Base-by-base conservation (phyloP, 2,329 filamentous ascomycete genomes). In the Aspergillus quadrilineatus region DNA sequence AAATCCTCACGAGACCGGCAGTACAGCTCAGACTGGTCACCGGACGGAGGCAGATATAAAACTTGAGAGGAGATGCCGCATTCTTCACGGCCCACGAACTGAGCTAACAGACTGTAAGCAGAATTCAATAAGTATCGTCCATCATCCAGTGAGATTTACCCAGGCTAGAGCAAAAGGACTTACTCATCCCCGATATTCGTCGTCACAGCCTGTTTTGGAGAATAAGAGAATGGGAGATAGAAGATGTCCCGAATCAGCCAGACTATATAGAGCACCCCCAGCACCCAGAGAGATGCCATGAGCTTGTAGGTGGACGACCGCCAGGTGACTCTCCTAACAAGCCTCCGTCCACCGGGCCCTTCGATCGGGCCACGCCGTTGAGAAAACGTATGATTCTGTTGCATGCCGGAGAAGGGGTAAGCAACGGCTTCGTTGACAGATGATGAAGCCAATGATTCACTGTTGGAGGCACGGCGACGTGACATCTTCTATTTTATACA, bases 281-380 rank as follows among this genome's bases (percentile, higher is more conserved):
- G 53, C 22, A 75, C 71, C 71, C 73, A 75, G 17, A 75, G 62
- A 39, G 70, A 74, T 6, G 73, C 72, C 64, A 75, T 68, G 42
- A 75, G 62, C 59, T 74, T 75, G 66, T 75, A 75, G 17, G 73
- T 74, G 14, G 73, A 75, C 10, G 73, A 75, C 36, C 73, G 72
- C 73, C 73, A 75, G 61, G 73, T 75, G 61, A 75, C 72, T 59
- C 73, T 67, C 32, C 73, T 72, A 58, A 73, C 72, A 39, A 75
- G 62, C 49, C 71, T 67, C 41, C 72, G 70, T 57, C 73, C 73
- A 63, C 71, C 66, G 34, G 73, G 73, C n/a, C 71, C 72, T 59
- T 75, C 73, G 60, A 75, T 74, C 44, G 72, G 73, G 8, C 71
- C 73, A 42, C 71, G 67, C 48, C 68, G 71, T 53, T 60, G 68